A percentile compares a stretch with the other conserved stretches of the same genome.
phyloP scores from a whole-genome alignment of 192 early-diverging fungal genomes.

The Tieghemiomyces parasiticus region DNA sequence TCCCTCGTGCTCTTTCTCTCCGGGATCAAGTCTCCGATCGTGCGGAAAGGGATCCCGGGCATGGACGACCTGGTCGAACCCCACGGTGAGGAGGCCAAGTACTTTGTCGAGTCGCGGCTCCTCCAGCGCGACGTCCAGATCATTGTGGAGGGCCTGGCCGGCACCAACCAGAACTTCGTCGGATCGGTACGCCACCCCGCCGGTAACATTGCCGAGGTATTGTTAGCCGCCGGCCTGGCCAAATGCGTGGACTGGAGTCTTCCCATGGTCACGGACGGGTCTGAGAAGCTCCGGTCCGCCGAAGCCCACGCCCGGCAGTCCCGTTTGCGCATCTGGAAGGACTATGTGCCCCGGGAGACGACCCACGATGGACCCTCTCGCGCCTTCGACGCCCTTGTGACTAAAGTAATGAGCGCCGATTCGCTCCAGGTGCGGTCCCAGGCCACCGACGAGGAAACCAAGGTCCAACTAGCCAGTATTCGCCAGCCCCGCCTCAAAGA shows the following conservation, averaged over 20 bases:
- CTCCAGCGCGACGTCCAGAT: constrained; percentile 85
- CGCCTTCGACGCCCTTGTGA: constrained; percentile 36
- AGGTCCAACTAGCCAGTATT: constrained; percentile 42
- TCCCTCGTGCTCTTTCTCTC: constrained; percentile 54
- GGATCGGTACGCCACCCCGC: constrained; percentile 67
- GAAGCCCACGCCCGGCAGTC: constrained; percentile 70
- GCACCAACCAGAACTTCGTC: constrained; percentile 51
- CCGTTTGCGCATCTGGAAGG: constrained; percentile 68
- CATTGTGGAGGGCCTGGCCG: constrained; percentile 56
- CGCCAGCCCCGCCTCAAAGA: constrained; percentile 55
- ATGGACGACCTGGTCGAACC: constrained; percentile 66
- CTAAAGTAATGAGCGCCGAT: constrained; percentile 43
- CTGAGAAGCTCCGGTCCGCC: constrained; percentile 53
- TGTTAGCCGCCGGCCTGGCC: constrained; percentile 68
- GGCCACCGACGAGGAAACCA: constrained; percentile 27
- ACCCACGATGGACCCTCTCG: constrained; percentile 65
- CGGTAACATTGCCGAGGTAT: constrained; percentile 83
- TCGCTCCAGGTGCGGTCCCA: constrained; percentile 31
- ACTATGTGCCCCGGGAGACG: constrained; percentile 40
- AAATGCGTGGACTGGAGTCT: constrained; percentile 80
- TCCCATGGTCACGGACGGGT: constrained; percentile 52
- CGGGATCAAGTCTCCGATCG: constrained; percentile 73
- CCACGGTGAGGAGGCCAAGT: constrained; percentile 85
- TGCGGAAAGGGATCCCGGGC: constrained; percentile 59
- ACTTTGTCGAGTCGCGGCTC: constrained; percentile 78